Conservation (phyloP, 176 grass and related monocot species). For the Oryza rufipogon region DNA sequence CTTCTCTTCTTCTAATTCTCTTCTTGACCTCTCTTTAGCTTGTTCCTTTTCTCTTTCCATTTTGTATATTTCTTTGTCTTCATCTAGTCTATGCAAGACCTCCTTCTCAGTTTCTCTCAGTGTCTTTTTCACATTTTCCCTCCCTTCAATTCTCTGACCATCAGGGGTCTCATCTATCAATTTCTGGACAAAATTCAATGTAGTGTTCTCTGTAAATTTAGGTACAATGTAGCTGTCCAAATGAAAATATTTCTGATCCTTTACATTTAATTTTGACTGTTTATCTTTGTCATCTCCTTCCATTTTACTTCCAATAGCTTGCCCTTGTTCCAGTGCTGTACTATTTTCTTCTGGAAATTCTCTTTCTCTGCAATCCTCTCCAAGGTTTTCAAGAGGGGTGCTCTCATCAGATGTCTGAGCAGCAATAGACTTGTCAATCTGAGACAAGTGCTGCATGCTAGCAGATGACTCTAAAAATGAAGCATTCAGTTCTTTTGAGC, state of each 20-base stretch:
- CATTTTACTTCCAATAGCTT: conserved; percentile 19
- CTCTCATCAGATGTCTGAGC: conserved; percentile 24
- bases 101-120: conserved; percentile 44
- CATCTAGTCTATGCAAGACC: conserved; percentile 17
- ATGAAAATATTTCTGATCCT: conserved; percentile 34
- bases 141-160: conserved; percentile 45
- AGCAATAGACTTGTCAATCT: conserved; percentile 26
- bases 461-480: conserved; percentile 39
- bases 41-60: conserved; percentile 53
- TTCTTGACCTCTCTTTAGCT: conserved; percentile 51
- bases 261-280: conserved; percentile 7
- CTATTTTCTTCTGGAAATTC: conserved; percentile 2
- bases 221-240: background rate
- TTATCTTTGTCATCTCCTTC: conserved; percentile 36
- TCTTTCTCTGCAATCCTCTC: conserved; percentile 38
- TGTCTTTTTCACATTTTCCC: conserved; percentile 42
- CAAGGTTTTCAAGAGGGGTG: conserved; percentile 33
- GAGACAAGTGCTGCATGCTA: conserved; percentile 38
- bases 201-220: conserved; percentile 30
- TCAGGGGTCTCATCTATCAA: conserved; percentile 43
- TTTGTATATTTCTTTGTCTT: conserved; percentile 62
- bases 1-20: conserved; percentile 67
- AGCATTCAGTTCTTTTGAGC: conserved; percentile 32
- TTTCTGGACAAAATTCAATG: conserved; percentile 37
- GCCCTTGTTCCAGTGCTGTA: conserved; percentile 41